phyloP scores from a whole-genome alignment of 139 green algal species.

The Klebsormidium nitens region DNA sequence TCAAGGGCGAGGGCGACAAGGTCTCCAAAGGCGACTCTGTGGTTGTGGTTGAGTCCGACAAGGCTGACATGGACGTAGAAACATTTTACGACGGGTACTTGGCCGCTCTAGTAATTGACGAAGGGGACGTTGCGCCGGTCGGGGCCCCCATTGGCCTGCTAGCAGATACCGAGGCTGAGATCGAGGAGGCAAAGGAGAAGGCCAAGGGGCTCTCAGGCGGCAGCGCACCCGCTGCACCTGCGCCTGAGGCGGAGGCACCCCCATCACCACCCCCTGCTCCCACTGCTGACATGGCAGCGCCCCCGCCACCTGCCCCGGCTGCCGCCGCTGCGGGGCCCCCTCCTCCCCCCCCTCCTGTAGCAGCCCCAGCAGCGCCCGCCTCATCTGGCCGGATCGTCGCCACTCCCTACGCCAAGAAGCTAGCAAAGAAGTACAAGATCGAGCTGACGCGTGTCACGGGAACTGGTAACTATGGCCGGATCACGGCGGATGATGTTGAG shows the following conservation, averaged over 20 bases:
- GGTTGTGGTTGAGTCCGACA: slow-evolving; percentile 98
- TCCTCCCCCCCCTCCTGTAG: slow-evolving; percentile 44
- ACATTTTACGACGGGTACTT: slow-evolving; percentile 88
- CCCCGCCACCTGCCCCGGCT: slow-evolving; percentile 26
- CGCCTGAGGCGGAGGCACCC: slow-evolving; percentile 18
- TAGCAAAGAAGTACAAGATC: slow-evolving; percentile 82
- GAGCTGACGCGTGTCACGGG: slow-evolving; percentile 12
- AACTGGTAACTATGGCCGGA: slow-evolving; percentile 74
- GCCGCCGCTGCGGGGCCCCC: slow-evolving; percentile 47
- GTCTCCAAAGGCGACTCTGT: slow-evolving; percentile 85
- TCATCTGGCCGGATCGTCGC: slow-evolving; percentile 70
- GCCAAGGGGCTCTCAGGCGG: not conserved
- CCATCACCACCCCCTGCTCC: slow-evolving; percentile 45
- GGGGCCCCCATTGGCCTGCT: slow-evolving; percentile 89
- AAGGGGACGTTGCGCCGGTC: slow-evolving; percentile 80
- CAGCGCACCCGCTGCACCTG: slow-evolving; percentile 30
- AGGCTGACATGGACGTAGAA: slow-evolving; percentile 99
- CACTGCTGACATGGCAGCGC: too few relatives aligned
- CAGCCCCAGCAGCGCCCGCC: slow-evolving; percentile 43
- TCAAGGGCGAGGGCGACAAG: slow-evolving; percentile 87
- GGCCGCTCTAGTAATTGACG: slow-evolving; percentile 69
- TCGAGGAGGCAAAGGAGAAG: slow-evolving; percentile 90
- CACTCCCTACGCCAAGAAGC: slow-evolving; percentile 97
- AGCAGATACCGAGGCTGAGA: slow-evolving; percentile 88
- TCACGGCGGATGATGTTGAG: slow-evolving; percentile 89